Conservation (phyloP, 768 basidiomycete species). For the Boletus vinaceobasis region DNA sequence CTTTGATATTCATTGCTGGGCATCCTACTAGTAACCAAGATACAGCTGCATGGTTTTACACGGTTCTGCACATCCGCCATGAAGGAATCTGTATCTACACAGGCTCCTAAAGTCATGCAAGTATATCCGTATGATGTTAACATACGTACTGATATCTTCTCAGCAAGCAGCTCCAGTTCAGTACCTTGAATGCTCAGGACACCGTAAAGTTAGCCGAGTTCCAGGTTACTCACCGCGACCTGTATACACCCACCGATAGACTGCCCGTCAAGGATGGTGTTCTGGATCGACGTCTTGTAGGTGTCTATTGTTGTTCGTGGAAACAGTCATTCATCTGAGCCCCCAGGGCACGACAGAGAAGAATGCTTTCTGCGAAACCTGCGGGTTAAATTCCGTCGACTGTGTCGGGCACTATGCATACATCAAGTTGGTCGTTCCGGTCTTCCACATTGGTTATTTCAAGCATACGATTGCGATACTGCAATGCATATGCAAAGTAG, state of each 20-base stretch:
- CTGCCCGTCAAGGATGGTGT: constrained; percentile 90
- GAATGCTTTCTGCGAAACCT: constrained; percentile 89
- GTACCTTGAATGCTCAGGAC: constrained; percentile 89
- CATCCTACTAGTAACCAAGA: not conserved
- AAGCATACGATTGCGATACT: constrained; percentile 91
- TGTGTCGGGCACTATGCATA: constrained; percentile 99
- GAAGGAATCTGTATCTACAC: constrained; percentile 80
- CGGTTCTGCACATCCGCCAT: constrained; percentile 26
- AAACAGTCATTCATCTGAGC: not conserved
- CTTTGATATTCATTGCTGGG: not conserved
- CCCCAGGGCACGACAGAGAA: constrained; percentile 92
- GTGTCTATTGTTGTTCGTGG: constrained; percentile 21
- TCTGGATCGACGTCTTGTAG: constrained; percentile 83
- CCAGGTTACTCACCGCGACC: constrained; percentile 88
- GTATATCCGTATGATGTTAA: constrained; percentile 17
- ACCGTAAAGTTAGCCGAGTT: constrained; percentile 95
- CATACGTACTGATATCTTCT: constrained; percentile 6
- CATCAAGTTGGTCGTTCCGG: constrained; percentile 93
- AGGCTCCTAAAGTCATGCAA: constrained; percentile 81
- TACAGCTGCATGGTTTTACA: not conserved
- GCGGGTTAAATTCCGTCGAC: constrained; percentile 85
- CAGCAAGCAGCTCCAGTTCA: constrained; percentile 96
- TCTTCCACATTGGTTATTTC: constrained; percentile 99
- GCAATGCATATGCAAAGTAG: constrained; percentile 95
- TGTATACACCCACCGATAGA: constrained; percentile 83